Percentiles rank a stretch among this genome's conserved stretches.
These are phyloP conservation scores for Blastosporella zonata DNA, from an alignment of 1,284 basidiomycete species.

Conservation along the genomic window DNA sequence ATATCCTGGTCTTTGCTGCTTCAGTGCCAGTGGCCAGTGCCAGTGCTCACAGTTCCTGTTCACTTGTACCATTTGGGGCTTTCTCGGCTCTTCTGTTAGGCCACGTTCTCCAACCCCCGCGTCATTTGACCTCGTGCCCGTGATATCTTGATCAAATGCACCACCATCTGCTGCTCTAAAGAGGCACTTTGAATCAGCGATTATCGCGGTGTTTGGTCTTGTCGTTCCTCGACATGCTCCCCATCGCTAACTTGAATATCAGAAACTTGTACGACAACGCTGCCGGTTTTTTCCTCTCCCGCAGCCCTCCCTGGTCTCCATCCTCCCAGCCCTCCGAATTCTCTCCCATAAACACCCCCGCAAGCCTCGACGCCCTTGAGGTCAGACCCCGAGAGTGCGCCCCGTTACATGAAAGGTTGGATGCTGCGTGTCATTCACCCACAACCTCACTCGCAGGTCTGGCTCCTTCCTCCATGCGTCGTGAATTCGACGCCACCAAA, in stretches of 20 bases:
- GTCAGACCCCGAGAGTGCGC: constrained; percentile 35
- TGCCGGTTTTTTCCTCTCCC: constrained; percentile 56
- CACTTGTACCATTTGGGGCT: constrained; percentile 6
- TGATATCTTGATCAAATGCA: constrained; percentile 19
- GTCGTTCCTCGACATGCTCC: constrained; percentile 41
- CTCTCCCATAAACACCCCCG: constrained; percentile 15
- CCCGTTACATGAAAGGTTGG: constrained; percentile 49
- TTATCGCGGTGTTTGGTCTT: constrained; percentile 40
- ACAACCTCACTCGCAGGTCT: constrained; percentile 31
- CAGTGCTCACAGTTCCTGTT: neutral
- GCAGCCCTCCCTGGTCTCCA: constrained; percentile 33
- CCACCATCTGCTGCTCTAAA: constrained; percentile 19
- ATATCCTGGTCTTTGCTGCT: constrained; percentile 9
- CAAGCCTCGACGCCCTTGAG: constrained; percentile 23
- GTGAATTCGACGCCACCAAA: constrained; percentile 55
- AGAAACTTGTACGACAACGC: constrained; percentile 56
- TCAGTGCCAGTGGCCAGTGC: constrained; percentile 4
- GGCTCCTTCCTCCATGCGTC: constrained; percentile 44
- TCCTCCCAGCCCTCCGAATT: constrained; percentile 23
- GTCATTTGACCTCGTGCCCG: constrained; percentile 16
- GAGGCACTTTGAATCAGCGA: constrained; percentile 27
- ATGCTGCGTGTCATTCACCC: constrained; percentile 41
- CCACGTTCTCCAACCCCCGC: constrained; percentile 11
- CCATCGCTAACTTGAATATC: constrained; percentile 51
- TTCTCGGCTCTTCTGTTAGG: constrained; percentile 13